Evolutionary conservation across 1,284 basidiomycete genomes (phyloP), one percentile per base, ranked within the genome.

Genomic region (Pascua sp.): DNA sequence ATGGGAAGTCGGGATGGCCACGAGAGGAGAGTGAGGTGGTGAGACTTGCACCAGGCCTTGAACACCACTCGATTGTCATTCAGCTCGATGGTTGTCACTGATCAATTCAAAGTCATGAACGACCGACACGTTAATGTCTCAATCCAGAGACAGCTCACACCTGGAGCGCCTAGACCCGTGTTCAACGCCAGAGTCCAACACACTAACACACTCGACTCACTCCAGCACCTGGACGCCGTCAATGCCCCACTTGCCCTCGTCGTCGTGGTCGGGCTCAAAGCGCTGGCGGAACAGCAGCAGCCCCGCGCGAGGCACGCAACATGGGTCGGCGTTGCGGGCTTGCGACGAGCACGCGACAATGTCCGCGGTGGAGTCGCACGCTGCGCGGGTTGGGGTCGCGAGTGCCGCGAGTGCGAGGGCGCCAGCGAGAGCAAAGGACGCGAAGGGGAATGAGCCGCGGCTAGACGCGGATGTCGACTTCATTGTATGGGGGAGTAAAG

Each of bases 211-310:
- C 37, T 12, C n/a, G 13, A 67, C 73, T 62, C 53, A 76, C 76
- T 69, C 63, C 8, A 72, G 53, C 3, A 77, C 70, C 7, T 75
- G 70, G 12, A 77, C 39, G 0, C 70, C 69, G 45, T 76, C 74
- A 40, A 77, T 72, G 5, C 72, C 72, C 76, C 76, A 77, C 45
- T 54, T 61, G 1, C 76, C 76, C 40, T 52, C 49, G 45, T 77
- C 76, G 2, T 68, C 73, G 5, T 65, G 62, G 44, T 77, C 74
- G 15, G 75, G 68, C 57, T 77, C 73, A 58, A 75, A 75, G 17
- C 72, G 60, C 57, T 77, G 75, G 37, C 60, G 59, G 59, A 77
- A 73, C 16, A 76, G 53, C 59, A 77, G 69, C 36, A 74, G 60
- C 1, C 76, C 76, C 0, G 74, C 74, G 2, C 53, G 53, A 2